phyloP scores from a whole-genome alignment of 139 green algal species.

The Tetratostichococcus sp. region DNA sequence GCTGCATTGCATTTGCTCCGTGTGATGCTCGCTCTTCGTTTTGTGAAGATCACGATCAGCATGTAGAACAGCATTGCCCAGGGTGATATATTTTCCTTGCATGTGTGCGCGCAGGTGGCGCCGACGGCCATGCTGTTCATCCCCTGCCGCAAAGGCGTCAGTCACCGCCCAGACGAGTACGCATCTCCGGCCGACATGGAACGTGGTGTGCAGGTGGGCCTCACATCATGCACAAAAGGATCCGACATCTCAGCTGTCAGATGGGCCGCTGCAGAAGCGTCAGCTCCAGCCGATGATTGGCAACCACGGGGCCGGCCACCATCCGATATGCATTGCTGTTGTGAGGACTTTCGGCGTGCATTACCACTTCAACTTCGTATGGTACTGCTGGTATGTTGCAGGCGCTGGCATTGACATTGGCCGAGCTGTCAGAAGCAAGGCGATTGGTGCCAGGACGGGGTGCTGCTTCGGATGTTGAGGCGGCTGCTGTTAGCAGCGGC shows the following conservation, averaged over 20 bases:
- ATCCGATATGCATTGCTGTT: no score
- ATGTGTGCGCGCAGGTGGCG: conserved; percentile 40
- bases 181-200: conserved; percentile 53
- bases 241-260: background rate
- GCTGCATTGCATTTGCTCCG: no score
- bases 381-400: conserved; percentile 33
- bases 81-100: background rate
- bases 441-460: no score
- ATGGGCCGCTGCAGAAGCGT: no score
- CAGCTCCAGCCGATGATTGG: no score
- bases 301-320: background rate
- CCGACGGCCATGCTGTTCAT: conserved; percentile 97
- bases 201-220: conserved; percentile 51
- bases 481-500: no score
- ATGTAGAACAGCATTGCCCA: background rate
- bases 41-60: no score
- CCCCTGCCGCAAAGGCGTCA: conserved; percentile 79
- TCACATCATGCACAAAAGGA: no score
- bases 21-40: no score
- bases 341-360: no score
- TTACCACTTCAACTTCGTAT: no score
- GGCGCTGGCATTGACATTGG: conserved; percentile 39
- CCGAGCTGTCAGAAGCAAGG: conserved; percentile 23
- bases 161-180: conserved; percentile 91
- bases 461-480: no score